These are phyloP conservation scores for Styphnolobium japonicum DNA, from an alignment of 306 rosid genomes.

Conservation along the genomic window DNA sequence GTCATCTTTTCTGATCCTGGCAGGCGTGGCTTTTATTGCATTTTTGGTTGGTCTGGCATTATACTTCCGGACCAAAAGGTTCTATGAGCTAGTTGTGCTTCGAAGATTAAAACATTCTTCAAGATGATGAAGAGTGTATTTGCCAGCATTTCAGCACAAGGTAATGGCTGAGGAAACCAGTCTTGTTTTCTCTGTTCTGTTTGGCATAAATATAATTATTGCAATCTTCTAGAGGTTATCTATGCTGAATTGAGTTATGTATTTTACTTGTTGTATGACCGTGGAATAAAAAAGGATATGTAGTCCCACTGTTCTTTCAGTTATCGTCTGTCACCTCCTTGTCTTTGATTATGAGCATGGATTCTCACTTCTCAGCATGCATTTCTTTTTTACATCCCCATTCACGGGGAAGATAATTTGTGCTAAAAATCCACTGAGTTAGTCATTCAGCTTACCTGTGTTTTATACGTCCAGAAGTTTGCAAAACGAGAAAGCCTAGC, in stretches of 20 bases:
- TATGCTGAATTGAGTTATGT: background rate
- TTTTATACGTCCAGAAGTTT: background rate
- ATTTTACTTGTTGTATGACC: background rate
- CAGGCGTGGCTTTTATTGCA: constrained; percentile 56
- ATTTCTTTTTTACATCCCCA: background rate
- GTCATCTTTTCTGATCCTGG: constrained; percentile 68
- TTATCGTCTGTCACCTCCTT: background rate
- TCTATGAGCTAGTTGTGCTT: constrained; percentile 53
- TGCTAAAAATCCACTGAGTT: background rate
- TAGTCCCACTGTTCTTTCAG: constrained; percentile 3
- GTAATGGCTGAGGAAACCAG: constrained; percentile 25
- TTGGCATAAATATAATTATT: constrained; percentile 3
- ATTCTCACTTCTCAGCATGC: background rate
- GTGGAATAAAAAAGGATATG: background rate
- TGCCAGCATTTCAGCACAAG: constrained; percentile 19
- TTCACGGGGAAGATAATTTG: background rate
- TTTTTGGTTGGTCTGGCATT: constrained; percentile 57
- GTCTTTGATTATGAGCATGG: constrained; percentile 11
- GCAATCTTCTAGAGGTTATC: background rate
- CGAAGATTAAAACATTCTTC: constrained; percentile 42
- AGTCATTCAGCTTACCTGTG: background rate
- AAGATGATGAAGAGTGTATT: constrained; percentile 1
- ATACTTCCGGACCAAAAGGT: constrained; percentile 62
- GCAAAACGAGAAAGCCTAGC: background rate
- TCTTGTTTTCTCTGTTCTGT: constrained; percentile 7